Conservation (phyloP, 371 early-diverging fungal species). For the Rhizomucor miehei region DNA sequence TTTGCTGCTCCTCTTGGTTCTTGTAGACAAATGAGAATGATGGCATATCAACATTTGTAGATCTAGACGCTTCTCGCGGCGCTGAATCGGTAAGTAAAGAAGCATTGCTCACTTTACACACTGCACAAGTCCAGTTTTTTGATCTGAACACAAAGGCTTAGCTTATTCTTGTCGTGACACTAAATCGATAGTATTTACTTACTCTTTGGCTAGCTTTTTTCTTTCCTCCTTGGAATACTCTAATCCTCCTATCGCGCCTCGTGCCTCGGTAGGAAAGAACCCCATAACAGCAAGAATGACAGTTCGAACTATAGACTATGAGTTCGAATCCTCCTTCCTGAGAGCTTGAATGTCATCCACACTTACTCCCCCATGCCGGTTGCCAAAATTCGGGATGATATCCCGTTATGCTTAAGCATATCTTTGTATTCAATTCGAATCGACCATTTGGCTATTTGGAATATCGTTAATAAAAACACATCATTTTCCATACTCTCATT, state of each 20-base stretch:
- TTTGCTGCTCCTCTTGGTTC: background rate
- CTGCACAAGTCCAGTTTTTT: conserved; percentile 25
- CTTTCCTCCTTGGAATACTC: conserved; percentile 73
- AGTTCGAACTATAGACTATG: conserved; percentile 60
- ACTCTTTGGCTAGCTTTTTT: conserved; percentile 59
- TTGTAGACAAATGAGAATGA: too few species aligned
- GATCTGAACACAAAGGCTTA: conserved; percentile 12
- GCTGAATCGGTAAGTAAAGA: conserved; percentile 23
- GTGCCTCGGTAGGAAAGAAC: conserved; percentile 69
- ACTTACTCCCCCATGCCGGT: conserved; percentile 88
- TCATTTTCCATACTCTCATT: too few species aligned
- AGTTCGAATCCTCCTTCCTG: background rate
- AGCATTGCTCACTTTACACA: conserved; percentile 21
- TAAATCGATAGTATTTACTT: conserved; percentile 6
- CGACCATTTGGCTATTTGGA: conserved; percentile 75
- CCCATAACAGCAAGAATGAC: conserved; percentile 84
- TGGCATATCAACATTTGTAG: conserved; percentile 3
- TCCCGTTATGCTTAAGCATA: conserved; percentile 90
- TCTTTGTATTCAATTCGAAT: conserved; percentile 87
- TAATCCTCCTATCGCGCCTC: conserved; percentile 86
- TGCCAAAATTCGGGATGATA: conserved; percentile 95
- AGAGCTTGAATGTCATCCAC: background rate
- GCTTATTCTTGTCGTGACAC: background rate
- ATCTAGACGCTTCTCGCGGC: conserved; percentile 5
- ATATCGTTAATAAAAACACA: background rate